These are phyloP conservation scores for Filosporella fistucella DNA, from an alignment of 495 filamentous ascomycete species.

Conservation along the genomic window DNA sequence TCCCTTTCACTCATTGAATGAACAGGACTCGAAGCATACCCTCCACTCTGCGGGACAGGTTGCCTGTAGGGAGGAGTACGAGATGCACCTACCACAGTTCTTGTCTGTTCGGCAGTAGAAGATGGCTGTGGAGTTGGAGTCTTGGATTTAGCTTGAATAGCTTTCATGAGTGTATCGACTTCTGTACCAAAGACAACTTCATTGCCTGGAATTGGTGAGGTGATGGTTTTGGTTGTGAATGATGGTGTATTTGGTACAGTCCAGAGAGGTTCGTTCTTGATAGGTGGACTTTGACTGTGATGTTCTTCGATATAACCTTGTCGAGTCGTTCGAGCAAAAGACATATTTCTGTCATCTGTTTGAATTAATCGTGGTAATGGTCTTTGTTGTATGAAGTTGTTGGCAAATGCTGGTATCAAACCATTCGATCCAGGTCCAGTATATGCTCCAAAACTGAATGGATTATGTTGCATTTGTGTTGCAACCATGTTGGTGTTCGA, in stretches of 20 bases:
- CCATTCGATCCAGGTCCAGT: slow-evolving; percentile 4
- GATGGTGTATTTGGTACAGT: slow-evolving; percentile 7
- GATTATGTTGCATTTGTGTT: slow-evolving; percentile 19
- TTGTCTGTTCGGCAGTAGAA: slow-evolving; percentile 18
- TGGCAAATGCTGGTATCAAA: slow-evolving; percentile 14
- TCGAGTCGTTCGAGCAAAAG: slow-evolving; percentile 9
- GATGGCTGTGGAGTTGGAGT: slow-evolving; percentile 32
- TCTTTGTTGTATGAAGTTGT: slow-evolving; percentile 22
- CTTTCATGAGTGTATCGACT: slow-evolving; percentile 88
- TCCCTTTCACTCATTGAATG: no score
- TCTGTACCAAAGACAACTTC: slow-evolving; percentile 70
- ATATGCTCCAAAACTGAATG: slow-evolving; percentile 18
- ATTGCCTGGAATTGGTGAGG: slow-evolving; percentile 22
- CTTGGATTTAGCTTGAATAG: slow-evolving; percentile 71
- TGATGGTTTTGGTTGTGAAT: slow-evolving; percentile 15
- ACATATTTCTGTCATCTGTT: slow-evolving; percentile 2
- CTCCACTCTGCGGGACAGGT: slow-evolving; percentile 4
- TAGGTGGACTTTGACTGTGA: slow-evolving; percentile 19
- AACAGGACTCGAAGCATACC: slow-evolving; percentile 8
- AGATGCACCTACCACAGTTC: slow-evolving; percentile 21
- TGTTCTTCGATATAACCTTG: slow-evolving; percentile 20
- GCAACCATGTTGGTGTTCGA: slow-evolving; percentile 11
- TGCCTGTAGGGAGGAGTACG: slow-evolving; percentile 15
- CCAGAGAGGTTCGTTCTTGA: slow-evolving; percentile 19
- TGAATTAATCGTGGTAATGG: slow-evolving; percentile 17